Base-by-base conservation (phyloP, 1,284 basidiomycete genomes). In the Schizophyllum commune region DNA sequence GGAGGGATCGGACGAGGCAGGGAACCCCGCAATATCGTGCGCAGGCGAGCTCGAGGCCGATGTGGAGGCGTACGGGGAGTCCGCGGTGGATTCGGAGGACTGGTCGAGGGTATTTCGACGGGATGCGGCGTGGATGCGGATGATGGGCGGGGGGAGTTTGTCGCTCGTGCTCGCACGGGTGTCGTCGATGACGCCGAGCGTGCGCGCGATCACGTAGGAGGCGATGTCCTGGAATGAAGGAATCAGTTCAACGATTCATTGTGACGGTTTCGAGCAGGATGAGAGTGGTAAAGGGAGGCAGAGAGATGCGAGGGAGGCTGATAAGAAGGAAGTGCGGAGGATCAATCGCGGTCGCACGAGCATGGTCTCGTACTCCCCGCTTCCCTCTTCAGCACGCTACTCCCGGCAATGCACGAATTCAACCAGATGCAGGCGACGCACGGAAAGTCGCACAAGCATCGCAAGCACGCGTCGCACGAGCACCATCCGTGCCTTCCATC, bases 201-300 rank as follows among this genome's bases (percentile, higher is more conserved):
- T 91, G 62, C 89, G 85, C n/a, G 87, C 90, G 68, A 92, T 87
- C 60, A 84, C 83, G 67, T 92, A 92, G n/a, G 90, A 88, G 6
- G 83, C 78, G 60, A 92, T 83, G 70, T 92, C 89, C 89, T 92
- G 66, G 47, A 61, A 61, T 19, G 53, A 27, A 59, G n/a, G n/a
- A n/a, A n/a, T n/a, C n/a, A n/a, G n/a, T n/a, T n/a, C n/a, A n/a
- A n/a, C n/a, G n/a, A n/a, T n/a, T n/a, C n/a, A n/a, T n/a, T n/a
- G n/a, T n/a, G n/a, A n/a, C n/a, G n/a, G n/a, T n/a, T n/a, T n/a
- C n/a, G n/a, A n/a, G n/a, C n/a, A n/a, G 57, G 52, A 56, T 53
- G 63, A 53, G 33, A 57, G n/a, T 55, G 22, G 55, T n/a, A 17
- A 21, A 19, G 8, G 7, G n/a, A 53, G 20, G 8, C 51, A 7